Evolutionary conservation across 2,329 filamentous ascomycete genomes (phyloP).

Genomic region (Stylonectria norvegica): DNA sequence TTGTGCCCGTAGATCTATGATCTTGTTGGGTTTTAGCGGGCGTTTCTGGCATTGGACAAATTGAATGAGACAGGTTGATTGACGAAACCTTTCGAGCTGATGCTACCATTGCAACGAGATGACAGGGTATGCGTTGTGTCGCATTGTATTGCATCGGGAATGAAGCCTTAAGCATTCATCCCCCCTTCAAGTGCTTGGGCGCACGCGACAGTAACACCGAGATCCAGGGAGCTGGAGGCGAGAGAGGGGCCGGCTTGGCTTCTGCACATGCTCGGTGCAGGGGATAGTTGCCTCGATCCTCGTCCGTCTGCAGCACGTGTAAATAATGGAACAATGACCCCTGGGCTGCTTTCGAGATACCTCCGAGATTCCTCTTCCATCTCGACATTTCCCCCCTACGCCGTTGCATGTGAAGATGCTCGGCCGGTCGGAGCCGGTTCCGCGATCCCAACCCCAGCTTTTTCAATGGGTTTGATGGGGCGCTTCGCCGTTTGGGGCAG

Average conservation of each 20-base stretch:
- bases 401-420: constrained; percentile 26
- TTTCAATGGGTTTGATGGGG: constrained; percentile 29
- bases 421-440: constrained; percentile 17
- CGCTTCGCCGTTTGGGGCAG: constrained; percentile 22
- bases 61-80: no score
- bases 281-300: not conserved
- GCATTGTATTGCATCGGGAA: no score
- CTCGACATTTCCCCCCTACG: constrained; percentile 2
- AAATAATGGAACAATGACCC: not conserved
- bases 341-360: not conserved
- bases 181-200: not conserved
- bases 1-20: no score
- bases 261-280: not conserved
- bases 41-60: no score
- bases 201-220: not conserved
- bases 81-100: no score
- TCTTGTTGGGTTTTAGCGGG: no score
- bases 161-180: not conserved
- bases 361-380: no score
- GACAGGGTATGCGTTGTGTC: no score
- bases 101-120: no score
- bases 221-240: not conserved
- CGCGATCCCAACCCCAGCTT: constrained; percentile 14
- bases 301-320: constrained; percentile 8
- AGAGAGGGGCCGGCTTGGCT: not conserved